These are phyloP conservation scores for Dactylellina sp. DNA, from an alignment of 2,329 filamentous ascomycete species.

Conservation along the genomic window DNA sequence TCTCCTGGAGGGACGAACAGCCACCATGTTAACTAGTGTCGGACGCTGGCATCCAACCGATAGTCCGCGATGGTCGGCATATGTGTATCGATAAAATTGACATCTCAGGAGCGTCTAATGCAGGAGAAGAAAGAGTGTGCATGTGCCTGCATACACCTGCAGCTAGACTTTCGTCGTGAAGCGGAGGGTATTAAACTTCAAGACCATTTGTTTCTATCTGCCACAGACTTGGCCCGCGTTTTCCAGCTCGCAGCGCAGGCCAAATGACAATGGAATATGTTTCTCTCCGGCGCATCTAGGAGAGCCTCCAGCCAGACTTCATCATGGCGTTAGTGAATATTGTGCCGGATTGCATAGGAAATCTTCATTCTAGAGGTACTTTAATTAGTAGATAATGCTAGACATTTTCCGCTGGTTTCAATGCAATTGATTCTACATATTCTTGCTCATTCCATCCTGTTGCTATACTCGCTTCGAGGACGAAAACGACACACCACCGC, in stretches of 20 bases:
- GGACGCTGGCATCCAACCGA: neutral
- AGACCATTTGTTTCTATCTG: constrained; percentile 32
- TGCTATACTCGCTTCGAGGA: constrained; percentile 15
- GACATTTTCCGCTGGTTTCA: constrained; percentile 23
- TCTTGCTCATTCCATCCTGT: constrained; percentile 26
- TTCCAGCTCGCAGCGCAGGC: neutral
- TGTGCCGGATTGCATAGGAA: constrained; percentile 35
- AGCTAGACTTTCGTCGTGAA: constrained; percentile 9
- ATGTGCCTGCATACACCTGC: constrained; percentile 29
- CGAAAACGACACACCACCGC: neutral
- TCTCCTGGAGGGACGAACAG: no score
- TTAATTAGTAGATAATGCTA: constrained; percentile 46
- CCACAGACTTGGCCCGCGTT: constrained; percentile 4
- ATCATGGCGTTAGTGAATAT: constrained; percentile 37
- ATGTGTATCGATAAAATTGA: constrained; percentile 29
- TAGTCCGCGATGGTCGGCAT: neutral
- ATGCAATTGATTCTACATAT: constrained; percentile 34
- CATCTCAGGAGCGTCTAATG: constrained; percentile 10
- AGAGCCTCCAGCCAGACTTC: constrained; percentile 11
- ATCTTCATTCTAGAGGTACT: constrained; percentile 36
- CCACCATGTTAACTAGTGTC: no score
- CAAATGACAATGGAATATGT: constrained; percentile 1
- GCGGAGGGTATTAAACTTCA: constrained; percentile 16
- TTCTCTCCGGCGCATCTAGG: constrained; percentile 29
- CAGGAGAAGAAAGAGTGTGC: constrained; percentile 1